phyloP scores from a whole-genome alignment of 148 eudicot species.

The Hydrangea macrophylla region DNA sequence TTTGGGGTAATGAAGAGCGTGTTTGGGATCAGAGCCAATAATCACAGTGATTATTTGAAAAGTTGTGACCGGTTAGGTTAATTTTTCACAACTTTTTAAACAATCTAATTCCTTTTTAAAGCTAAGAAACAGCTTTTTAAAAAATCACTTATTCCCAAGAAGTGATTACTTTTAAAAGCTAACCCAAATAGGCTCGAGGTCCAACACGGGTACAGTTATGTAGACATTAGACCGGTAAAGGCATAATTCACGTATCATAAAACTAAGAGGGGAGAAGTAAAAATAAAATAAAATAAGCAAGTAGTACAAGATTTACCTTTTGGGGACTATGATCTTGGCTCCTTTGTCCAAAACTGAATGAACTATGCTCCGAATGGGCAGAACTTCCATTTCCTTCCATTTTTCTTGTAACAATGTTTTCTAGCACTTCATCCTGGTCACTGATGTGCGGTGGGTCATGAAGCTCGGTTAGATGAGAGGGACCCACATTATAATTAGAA shows the following conservation, averaged over 20 bases:
- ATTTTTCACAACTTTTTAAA: no score
- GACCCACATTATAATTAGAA: constrained; percentile 28
- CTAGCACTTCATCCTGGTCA: constrained; percentile 39
- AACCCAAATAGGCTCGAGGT: no score
- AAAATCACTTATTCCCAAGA: no score
- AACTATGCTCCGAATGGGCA: constrained; percentile 40
- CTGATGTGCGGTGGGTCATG: constrained; percentile 31
- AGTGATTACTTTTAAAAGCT: no score
- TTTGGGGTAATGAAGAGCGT: no score
- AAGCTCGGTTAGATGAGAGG: constrained; percentile 32
- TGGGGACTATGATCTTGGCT: constrained; percentile 41
- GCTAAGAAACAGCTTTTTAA: no score
- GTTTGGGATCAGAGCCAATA: no score
- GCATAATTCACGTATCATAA: neutral
- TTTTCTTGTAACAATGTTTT: constrained; percentile 34
- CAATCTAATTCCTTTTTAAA: no score
- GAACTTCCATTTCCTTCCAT: constrained; percentile 52
- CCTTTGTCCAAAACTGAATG: constrained; percentile 60
- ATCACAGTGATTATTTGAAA: no score
- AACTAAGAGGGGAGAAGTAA: neutral
- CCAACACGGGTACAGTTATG: no score
- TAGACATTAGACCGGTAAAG: neutral
- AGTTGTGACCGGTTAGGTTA: no score
- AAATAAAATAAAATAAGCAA: no score
- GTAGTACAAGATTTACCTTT: constrained; percentile 45